Evolutionary conservation across 2,329 filamentous ascomycete genomes (phyloP), one percentile per base, ranked within the genome.

Genomic region (Penicillium expansum): DNA sequence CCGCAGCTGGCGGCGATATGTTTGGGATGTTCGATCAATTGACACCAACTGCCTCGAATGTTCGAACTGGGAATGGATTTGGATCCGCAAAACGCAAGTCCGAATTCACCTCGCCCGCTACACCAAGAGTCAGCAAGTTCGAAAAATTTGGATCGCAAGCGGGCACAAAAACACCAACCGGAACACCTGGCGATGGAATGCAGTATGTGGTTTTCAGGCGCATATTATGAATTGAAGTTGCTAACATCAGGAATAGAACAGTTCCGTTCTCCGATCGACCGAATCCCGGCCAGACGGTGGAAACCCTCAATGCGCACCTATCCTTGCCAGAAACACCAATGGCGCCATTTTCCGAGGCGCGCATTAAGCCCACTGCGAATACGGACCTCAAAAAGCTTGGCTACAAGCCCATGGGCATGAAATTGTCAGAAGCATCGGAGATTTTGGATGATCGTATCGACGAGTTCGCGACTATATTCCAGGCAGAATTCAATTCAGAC

Each of bases 371-470:
- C 20, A 92, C 88, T 6, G 90, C 91, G 3, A 90, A 90, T 58
- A 93, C 91, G 1, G 93, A 97, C 71, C 83, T 91, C 68, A 92
- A 92, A 72, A 97, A 96, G 72, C 88, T 97, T 64, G 86, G 81
- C 1, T 99, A 97, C 76, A 94, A 92, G 70, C 90, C 92, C 2
- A 87, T 97, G 81, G 89, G 91, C 2, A 96, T 97, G 92, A 96
- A 96, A 69, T 81, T 94, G 7, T 92, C 91, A 5, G 92, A 97
- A 71, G 87, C 91, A 0, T 96, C 93, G 5, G 92, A 96, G 73
- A 90, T 96, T 43, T 82, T 97, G 8, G 94, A 99, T 75, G 93
- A 97, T 74, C 84, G 92, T 66, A 97, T 99, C 77, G 92, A 97
- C 67, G 91, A 92, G 61, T 96, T 97, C 68, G 82, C 86, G 57